Base-by-base conservation (phyloP, 371 early-diverging fungal species). In the Mortierella sp. region DNA sequence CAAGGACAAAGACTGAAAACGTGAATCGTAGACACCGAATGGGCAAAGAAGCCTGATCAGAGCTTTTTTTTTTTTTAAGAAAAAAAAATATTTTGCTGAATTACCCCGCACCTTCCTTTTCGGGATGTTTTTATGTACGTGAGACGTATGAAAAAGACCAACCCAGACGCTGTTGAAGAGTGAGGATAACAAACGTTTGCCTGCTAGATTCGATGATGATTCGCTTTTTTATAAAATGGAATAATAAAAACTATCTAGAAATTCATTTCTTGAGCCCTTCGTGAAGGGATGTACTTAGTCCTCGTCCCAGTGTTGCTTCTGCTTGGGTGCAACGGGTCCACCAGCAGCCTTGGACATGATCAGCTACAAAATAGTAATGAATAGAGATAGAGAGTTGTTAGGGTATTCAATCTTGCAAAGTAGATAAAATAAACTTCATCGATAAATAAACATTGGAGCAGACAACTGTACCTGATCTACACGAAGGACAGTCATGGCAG, bases 261-360 rank as follows among this genome's bases (percentile, higher is more conserved):
- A 47, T 18, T 47, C 4, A 47, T 47, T 18, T 35, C 35, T 18
- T 47, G 20, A 5, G 14, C 4, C 26, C 39, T 12, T 24, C 9
- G 24, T 18, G 20, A 47, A n/a, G 57, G 18, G 3, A n/a, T n/a
- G n/a, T 18, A 3, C 43, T 85, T 92, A 90, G 76, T 96, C 96
- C 83, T 96, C 95, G 84, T 97, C 97, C 97, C 97, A 96, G 87
- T 96, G 91, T 71, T 89, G 87, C 79, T 94, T 90, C 87, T 95
- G 89, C 93, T 96, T 94, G 70, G 93, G 94, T 66, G 93, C 93
- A 85, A 97, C 97, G 30, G 97, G 98, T 10, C 98, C 98, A 63
- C 98, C 99, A 37, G 98, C 98, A 62, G 94, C 95, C 87, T 98
- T 98, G 71, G 95, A 95, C 99, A 98, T 98, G 86, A 98, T 97